Conservation (phyloP, 2,329 filamentous ascomycete genomes). For the Ophiostoma triangulosporum region DNA sequence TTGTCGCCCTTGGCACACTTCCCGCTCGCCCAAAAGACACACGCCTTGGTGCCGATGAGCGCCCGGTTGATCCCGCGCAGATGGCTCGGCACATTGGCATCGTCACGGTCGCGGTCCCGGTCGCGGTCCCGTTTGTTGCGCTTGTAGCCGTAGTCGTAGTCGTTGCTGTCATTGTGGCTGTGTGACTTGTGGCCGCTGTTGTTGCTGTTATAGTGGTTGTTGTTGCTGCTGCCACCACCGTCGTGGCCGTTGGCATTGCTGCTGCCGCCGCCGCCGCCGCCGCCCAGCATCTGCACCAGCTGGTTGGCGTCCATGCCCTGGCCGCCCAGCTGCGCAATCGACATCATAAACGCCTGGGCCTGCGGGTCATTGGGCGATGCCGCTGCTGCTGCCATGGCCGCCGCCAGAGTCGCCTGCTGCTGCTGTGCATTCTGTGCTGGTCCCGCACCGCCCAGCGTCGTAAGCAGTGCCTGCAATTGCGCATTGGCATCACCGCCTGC, state of each 20-base stretch:
- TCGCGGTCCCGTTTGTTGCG: constrained; percentile 16
- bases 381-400: constrained; percentile 4
- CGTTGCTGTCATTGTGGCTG: background rate
- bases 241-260: background rate
- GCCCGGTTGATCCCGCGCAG: constrained; percentile 38
- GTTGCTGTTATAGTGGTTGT: background rate
- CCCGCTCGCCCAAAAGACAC: constrained; percentile 56
- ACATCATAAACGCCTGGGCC: constrained; percentile 8
- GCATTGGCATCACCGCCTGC: constrained; percentile 8
- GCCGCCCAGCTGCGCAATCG: constrained; percentile 8
- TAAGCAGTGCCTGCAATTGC: constrained; percentile 14
- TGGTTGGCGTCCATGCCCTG: background rate
- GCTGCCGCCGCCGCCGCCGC: constrained; percentile 1
- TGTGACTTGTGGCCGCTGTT: background rate
- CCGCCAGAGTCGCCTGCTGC: constrained; percentile 12
- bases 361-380: background rate
- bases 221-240: background rate
- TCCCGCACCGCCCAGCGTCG: constrained; percentile 8
- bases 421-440: constrained; percentile 7
- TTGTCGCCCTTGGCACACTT: constrained; percentile 60
- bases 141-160: background rate
- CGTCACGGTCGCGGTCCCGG: constrained; percentile 19
- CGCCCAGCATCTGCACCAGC: background rate
- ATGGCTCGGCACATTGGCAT: constrained; percentile 22
- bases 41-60: constrained; percentile 52